phyloP scores from a whole-genome alignment of 352 stramenopile species.

The Pythium dissotocum region DNA sequence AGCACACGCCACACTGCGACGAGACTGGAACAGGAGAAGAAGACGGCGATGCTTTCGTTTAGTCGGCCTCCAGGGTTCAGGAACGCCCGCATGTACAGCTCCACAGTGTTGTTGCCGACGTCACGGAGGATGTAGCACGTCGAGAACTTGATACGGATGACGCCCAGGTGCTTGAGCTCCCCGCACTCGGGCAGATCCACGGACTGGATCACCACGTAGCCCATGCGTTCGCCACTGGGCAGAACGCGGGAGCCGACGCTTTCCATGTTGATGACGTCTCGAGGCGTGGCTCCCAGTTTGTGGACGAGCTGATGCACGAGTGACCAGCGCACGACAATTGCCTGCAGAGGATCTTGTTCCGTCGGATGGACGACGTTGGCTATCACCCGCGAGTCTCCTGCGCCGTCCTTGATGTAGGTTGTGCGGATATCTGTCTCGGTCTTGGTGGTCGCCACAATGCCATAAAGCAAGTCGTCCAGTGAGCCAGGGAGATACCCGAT shows the following conservation, averaged over 20 bases:
- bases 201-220: slow-evolving; percentile 21
- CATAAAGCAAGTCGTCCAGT: slow-evolving; percentile 62
- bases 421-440: slow-evolving; percentile 42
- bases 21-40: slow-evolving; percentile 4
- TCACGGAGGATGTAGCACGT: slow-evolving; percentile 20
- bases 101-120: slow-evolving; percentile 13
- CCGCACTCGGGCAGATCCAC: slow-evolving; percentile 16
- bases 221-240: slow-evolving; percentile 13
- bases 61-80: slow-evolving; percentile 38
- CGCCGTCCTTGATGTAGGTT: slow-evolving; percentile 23
- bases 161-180: slow-evolving; percentile 19
- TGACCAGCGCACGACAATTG: slow-evolving; percentile 27
- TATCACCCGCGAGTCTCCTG: slow-evolving; percentile 30
- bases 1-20: slow-evolving; percentile 15
- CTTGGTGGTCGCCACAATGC: slow-evolving; percentile 37
- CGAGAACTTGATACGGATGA: slow-evolving; percentile 52
- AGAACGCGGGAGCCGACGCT: slow-evolving; percentile 4
- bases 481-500: slow-evolving; percentile 46
- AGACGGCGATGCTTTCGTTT: slow-evolving; percentile 4
- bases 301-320: slow-evolving; percentile 22
- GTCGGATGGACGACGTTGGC: slow-evolving; percentile 43
- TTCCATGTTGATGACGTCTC: slow-evolving; percentile 24
- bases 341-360: slow-evolving; percentile 20
- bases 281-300: slow-evolving; percentile 10
- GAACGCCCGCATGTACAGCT: slow-evolving; percentile 33